Evolutionary conservation across 1,139 yeast genomes (phyloP).

Genomic region (Kodamaea ohmeri): DNA sequence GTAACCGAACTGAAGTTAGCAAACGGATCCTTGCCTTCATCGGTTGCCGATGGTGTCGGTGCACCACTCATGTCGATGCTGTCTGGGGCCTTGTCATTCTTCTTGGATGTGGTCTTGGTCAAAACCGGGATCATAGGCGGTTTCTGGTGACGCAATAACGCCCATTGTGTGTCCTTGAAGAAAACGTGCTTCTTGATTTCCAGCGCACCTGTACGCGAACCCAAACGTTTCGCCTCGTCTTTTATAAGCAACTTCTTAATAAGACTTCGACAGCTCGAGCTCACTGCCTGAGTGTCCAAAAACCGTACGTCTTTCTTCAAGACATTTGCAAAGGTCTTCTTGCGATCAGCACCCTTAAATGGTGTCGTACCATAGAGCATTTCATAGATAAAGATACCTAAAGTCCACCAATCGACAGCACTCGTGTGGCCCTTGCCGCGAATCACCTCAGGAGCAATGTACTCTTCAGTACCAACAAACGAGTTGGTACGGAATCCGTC

Average conservation of each 20-base stretch:
- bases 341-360: constrained; percentile 85
- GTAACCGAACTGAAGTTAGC: constrained; percentile 87
- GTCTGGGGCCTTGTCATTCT: constrained; percentile 21
- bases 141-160: constrained; percentile 80
- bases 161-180: constrained; percentile 93
- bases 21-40: constrained; percentile 66
- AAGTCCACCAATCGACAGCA: constrained; percentile 99
- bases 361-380: constrained; percentile 97
- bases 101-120: constrained; percentile 47
- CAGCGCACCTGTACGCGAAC: constrained; percentile 91
- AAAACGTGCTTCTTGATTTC: constrained; percentile 89
- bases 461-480: constrained; percentile 97
- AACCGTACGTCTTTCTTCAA: constrained; percentile 81
- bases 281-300: constrained; percentile 52
- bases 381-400: constrained; percentile 87
- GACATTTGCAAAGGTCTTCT: constrained; percentile 84
- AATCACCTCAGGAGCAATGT: constrained; percentile 96
- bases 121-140: constrained; percentile 95
- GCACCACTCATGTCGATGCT: constrained; percentile 23
- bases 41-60: constrained; percentile 3
- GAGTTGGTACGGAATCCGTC: constrained; percentile 96
- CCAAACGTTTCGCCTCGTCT: constrained; percentile 84
- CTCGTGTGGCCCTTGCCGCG: constrained; percentile 96
- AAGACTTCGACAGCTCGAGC: constrained; percentile 74
- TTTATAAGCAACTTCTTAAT: constrained; percentile 80